phyloP scores from a whole-genome alignment of 164 flowering plant genomes.

The Chloranthus sessilifolius region DNA sequence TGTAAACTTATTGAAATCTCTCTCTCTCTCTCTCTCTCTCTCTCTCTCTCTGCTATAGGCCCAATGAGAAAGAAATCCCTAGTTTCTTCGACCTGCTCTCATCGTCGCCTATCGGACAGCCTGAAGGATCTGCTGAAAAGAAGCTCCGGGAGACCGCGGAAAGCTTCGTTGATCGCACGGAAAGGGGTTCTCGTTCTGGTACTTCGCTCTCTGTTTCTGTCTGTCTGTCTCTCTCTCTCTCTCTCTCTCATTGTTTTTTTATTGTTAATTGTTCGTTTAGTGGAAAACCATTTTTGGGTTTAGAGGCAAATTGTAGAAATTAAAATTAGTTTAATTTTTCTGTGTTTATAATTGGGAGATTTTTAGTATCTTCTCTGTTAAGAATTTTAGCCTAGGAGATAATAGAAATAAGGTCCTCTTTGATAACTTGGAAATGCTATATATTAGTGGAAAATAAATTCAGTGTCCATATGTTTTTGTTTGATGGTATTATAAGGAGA shows the following conservation, averaged over 20 bases:
- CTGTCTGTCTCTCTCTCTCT: neutral
- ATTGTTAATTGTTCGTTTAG: neutral
- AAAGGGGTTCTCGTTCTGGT: slow-evolving; percentile 17
- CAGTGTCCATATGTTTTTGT: too few relatives aligned
- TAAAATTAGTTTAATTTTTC: neutral
- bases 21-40: too few relatives aligned
- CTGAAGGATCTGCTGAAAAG: slow-evolving; percentile 20
- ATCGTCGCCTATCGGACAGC: slow-evolving; percentile 10
- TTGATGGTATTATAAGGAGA: too few relatives aligned
- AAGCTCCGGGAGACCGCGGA: slow-evolving; percentile 21
- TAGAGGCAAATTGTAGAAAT: neutral
- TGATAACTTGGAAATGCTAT: too few relatives aligned
- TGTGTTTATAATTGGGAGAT: neutral
- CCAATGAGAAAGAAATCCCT: neutral
- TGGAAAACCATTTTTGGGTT: neutral
- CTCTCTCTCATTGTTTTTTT: neutral
- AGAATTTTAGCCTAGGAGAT: too few relatives aligned
- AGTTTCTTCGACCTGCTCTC: slow-evolving; percentile 11
- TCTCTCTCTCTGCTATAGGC: neutral
- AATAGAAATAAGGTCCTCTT: too few relatives aligned
- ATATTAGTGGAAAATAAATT: too few relatives aligned
- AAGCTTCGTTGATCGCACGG: slow-evolving; percentile 17
- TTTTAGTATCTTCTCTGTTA: slow-evolving; percentile 1
- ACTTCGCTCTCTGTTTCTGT: neutral
- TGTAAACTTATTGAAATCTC: neutral